Percentiles rank a stretch among this genome's conserved stretches.
phyloP scores from a whole-genome alignment of 2,329 filamentous ascomycete genomes.

The Pochonia chlamydosporia region DNA sequence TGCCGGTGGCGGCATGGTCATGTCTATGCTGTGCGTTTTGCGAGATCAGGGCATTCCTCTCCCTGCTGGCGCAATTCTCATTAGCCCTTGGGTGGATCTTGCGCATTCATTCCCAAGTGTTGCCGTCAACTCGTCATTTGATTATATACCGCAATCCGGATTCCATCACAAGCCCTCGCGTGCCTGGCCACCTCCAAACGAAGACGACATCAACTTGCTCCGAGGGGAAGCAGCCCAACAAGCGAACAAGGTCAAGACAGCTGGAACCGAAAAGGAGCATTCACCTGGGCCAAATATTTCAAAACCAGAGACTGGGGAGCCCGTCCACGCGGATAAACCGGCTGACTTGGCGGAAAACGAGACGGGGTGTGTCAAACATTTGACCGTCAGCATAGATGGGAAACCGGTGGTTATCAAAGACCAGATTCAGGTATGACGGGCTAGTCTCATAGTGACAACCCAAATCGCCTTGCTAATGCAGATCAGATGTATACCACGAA shows the following conservation, averaged over 20 bases:
- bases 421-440: slow-evolving; percentile 69
- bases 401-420: slow-evolving; percentile 71
- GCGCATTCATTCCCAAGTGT: slow-evolving; percentile 94
- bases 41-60: slow-evolving; percentile 78
- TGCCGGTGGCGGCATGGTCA: slow-evolving; percentile 84
- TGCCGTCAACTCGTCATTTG: slow-evolving; percentile 62
- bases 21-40: slow-evolving; percentile 72
- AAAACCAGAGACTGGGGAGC: slow-evolving; percentile 22
- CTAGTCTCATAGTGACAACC: too few species aligned
- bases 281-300: slow-evolving; percentile 28
- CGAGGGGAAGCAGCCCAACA: slow-evolving; percentile 44
- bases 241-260: slow-evolving; percentile 17
- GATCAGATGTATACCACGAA: slow-evolving; percentile 71
- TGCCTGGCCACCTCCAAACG: slow-evolving; percentile 88
- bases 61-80: slow-evolving; percentile 82
- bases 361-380: slow-evolving; percentile 23
- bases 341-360: slow-evolving; percentile 14
- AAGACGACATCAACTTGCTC: slow-evolving; percentile 60
- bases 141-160: slow-evolving; percentile 83
- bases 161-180: slow-evolving; percentile 87
- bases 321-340: slow-evolving; percentile 19
- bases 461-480: slow-evolving; percentile 8
- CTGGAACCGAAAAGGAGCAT: slow-evolving; percentile 9
- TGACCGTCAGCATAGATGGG: slow-evolving; percentile 68
- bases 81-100: slow-evolving; percentile 93